Evolutionary conservation across 2,329 filamentous ascomycete genomes (phyloP), one percentile per base, ranked within the genome.

Genomic region (Diaporthe aspalathi): DNA sequence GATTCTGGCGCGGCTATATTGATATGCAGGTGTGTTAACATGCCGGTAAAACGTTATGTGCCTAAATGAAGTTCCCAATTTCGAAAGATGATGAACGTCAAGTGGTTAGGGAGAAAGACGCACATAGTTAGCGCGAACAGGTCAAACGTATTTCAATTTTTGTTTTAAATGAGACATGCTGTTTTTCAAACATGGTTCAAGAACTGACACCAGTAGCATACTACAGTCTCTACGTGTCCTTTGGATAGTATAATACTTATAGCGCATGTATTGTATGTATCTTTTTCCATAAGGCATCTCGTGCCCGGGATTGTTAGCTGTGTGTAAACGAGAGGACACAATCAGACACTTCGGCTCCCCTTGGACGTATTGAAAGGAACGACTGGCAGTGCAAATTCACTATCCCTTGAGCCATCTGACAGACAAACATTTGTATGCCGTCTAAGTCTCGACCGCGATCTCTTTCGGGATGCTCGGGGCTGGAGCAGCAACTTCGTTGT

Each of bases 401-500:
- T 24, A 8, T 38, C 43, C 14, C 6, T 27, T 20, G 2, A 17
- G 32, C 45, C n/a, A 20, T 20, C 29, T 50, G 45, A 14, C 29
- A 22, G 27, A 24, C 29, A 35, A 14, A 14, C 20, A 50, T 14
- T 9, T 20, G 14, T 27, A 12, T 14, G 12, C n/a, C n/a, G 8
- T 27, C 14, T 43, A 67, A 1, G 65, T 57, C 65, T 67, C 65
- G 17, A 67, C 65, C 3, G 22, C 8, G 29, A 57, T 67, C 49
- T 57, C 52, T 24, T 32, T 67, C 16, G 49, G 12, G 27, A 17
- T 35, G 22, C 32, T 56, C 12, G 65, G 14, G 11, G 38, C 65
- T 5, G 29, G 7, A 5, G 32, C 35, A 57, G 38, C 22, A 56
- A 43, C 65, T 1, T 57, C 65, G 49, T 29, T 78, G 78, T 65